phyloP scores from a whole-genome alignment of 352 stramenopile species.

The Globisporangium cystogenes region DNA sequence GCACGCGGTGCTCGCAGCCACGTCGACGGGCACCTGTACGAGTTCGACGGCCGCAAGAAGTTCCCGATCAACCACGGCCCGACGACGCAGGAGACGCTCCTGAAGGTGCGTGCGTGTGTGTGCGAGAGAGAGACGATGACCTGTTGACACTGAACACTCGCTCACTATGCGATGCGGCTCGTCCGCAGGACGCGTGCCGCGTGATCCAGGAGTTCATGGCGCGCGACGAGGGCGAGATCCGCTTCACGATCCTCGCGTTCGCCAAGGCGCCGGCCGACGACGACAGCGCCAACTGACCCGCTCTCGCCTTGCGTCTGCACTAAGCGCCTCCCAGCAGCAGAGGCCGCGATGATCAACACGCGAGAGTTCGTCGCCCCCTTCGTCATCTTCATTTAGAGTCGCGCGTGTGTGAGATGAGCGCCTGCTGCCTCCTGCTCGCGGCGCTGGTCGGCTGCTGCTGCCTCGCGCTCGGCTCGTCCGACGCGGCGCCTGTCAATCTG shows the following conservation, averaged over 20 bases:
- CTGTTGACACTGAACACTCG: too few species aligned
- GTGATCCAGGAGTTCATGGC: constrained; percentile 94
- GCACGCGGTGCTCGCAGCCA: constrained; percentile 28
- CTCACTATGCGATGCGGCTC: not conserved
- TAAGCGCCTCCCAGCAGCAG: too few species aligned
- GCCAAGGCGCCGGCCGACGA: constrained; percentile 54
- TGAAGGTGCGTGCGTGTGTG: constrained; percentile 57
- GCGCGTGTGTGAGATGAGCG: too few species aligned
- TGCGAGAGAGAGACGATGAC: too few species aligned
- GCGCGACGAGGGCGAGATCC: constrained; percentile 90
- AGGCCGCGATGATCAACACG: not conserved
- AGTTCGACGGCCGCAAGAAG: constrained; percentile 95
- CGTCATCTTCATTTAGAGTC: not conserved
- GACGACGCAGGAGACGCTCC: constrained; percentile 79
- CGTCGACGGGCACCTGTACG: constrained; percentile 91
- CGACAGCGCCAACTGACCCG: constrained; percentile 2
- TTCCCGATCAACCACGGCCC: constrained; percentile 92
- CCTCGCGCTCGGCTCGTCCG: not conserved
- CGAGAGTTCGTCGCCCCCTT: too few species aligned
- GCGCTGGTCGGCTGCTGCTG: not conserved
- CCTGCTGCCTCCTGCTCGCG: not conserved
- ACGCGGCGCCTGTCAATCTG: constrained; percentile 12
- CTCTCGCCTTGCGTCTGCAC: not conserved
- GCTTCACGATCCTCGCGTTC: constrained; percentile 94
- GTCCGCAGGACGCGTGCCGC: constrained; percentile 69